A percentile compares a stretch with the other conserved stretches of the same genome.
These are phyloP conservation scores for Colletotrichum higginsianum DNA, from an alignment of 2,329 filamentous ascomycete species.

Conservation along the genomic window DNA sequence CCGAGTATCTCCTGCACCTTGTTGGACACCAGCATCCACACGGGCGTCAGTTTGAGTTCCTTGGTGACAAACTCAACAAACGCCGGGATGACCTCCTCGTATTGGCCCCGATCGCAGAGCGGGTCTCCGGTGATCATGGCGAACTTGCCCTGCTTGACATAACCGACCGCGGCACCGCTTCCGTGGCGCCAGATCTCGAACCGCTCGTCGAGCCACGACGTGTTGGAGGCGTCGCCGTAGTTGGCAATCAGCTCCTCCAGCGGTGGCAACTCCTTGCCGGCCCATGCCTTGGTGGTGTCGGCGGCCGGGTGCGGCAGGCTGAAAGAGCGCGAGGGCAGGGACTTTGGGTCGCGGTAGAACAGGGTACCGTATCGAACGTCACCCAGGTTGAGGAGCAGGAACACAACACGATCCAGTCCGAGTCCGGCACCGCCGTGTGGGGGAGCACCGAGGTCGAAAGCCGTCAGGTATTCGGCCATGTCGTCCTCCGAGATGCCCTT, in stretches of 20 bases:
- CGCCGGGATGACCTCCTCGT: constrained; percentile 77
- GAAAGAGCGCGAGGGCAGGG: constrained; percentile 76
- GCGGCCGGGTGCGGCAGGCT: constrained; percentile 88
- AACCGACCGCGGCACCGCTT: constrained; percentile 89
- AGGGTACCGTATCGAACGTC: constrained; percentile 91
- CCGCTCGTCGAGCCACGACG: constrained; percentile 91
- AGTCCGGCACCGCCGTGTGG: constrained; percentile 93
- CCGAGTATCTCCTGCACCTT: constrained; percentile 85
- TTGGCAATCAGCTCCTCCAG: constrained; percentile 93
- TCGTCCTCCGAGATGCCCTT: constrained; percentile 83
- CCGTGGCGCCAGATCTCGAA: constrained; percentile 90
- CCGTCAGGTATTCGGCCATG: constrained; percentile 92
- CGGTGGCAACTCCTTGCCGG: constrained; percentile 71
- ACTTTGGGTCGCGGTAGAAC: constrained; percentile 91
- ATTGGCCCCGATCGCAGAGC: constrained; percentile 85
- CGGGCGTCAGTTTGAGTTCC: constrained; percentile 78
- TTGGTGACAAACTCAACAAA: constrained; percentile 84
- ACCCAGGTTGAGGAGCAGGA: constrained; percentile 87
- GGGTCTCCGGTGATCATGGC: constrained; percentile 91
- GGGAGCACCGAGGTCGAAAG: constrained; percentile 89
- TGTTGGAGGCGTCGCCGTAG: constrained; percentile 95
- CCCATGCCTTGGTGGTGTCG: constrained; percentile 72
- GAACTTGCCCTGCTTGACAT: constrained; percentile 81
- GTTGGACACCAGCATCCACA: constrained; percentile 91
- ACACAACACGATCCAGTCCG: constrained; percentile 89